phyloP scores from a whole-genome alignment of 2,329 filamentous ascomycete genomes.

The Rhexocercosporidium sp. region DNA sequence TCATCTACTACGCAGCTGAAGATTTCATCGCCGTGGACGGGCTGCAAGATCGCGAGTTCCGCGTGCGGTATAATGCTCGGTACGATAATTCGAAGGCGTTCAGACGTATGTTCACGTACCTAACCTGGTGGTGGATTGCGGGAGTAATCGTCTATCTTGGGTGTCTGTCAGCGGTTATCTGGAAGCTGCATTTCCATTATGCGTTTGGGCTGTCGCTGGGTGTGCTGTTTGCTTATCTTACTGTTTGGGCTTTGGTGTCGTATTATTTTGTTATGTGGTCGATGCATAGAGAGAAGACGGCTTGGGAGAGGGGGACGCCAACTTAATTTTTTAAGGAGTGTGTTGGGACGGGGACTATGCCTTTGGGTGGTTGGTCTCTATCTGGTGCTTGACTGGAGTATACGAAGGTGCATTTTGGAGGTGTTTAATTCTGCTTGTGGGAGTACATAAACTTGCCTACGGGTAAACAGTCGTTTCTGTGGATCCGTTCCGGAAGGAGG shows the following conservation, averaged over 20 bases:
- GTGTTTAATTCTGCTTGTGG: not conserved
- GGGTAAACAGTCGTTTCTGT: not conserved
- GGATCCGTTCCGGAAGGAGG: no score
- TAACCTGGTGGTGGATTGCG: constrained; percentile 33
- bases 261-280: constrained; percentile 26
- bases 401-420: not conserved
- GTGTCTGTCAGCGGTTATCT: constrained; percentile 32
- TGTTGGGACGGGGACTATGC: not conserved
- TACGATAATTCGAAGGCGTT: constrained; percentile 30
- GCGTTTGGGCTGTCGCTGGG: constrained; percentile 31
- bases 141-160: constrained; percentile 31
- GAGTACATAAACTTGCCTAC: not conserved
- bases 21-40: constrained; percentile 37
- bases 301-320: constrained; percentile 9
- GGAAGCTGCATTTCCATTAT: constrained; percentile 34
- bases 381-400: not conserved
- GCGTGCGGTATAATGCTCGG: constrained; percentile 31
- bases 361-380: no score
- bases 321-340: not conserved
- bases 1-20: constrained; percentile 36
- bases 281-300: constrained; percentile 27
- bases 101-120: constrained; percentile 25
- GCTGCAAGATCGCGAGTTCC: constrained; percentile 34
- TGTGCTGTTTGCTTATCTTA: constrained; percentile 30
- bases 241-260: constrained; percentile 28